Percentiles rank a stretch among this genome's conserved stretches.
Evolutionary conservation across 441 rosid genomes (phyloP).

Genomic region (Biscutella laevigata): DNA sequence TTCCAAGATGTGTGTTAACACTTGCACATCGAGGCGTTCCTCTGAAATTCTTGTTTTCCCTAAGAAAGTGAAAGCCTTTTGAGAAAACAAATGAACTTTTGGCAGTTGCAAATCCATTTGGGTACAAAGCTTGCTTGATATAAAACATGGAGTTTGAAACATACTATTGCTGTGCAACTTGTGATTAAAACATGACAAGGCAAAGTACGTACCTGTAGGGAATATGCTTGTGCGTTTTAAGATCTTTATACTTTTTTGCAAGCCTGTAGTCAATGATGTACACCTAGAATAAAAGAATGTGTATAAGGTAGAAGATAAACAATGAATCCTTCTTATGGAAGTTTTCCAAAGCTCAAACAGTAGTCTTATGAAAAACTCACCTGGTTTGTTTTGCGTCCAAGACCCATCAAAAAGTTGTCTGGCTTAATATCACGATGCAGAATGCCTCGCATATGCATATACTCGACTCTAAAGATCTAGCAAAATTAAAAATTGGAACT

Average conservation of each 20-base stretch:
- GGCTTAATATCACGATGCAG: conserved; percentile 78
- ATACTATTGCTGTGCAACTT: no score
- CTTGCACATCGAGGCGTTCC: conserved; percentile 73
- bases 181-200: no score
- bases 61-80: conserved; percentile 22
- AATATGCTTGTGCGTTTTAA: conserved; percentile 46
- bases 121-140: neutral
- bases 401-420: conserved; percentile 88
- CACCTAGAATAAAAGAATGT: no score
- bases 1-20: no score
- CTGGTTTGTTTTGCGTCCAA: conserved; percentile 94
- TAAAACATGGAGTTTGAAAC: no score
- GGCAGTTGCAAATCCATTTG: neutral
- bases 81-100: neutral
- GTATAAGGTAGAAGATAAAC: no score
- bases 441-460: conserved; percentile 21
- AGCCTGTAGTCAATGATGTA: no score
- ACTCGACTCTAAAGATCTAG: conserved; percentile 24
- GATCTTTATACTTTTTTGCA: conserved; percentile 58
- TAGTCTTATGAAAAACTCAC: conserved; percentile 35
- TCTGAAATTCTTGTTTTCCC: conserved; percentile 68
- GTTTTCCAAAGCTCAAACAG: neutral
- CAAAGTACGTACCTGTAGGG: no score
- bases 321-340: no score
- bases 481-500: neutral